phyloP scores from a whole-genome alignment of 345 rosid genomes.

The Eucalyptus microcorys region DNA sequence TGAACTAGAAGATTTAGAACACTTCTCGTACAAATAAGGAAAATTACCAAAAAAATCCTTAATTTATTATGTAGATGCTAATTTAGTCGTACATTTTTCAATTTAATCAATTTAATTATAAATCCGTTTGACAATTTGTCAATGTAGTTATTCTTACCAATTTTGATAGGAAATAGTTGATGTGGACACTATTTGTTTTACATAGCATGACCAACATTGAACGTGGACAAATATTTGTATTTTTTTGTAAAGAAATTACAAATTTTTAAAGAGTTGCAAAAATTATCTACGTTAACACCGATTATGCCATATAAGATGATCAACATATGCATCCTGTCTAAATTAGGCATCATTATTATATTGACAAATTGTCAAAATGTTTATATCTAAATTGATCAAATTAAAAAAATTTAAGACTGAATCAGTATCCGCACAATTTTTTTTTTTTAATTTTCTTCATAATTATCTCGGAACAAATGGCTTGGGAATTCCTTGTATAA shows the following conservation, averaged over 20 bases:
- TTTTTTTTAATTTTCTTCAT: neutral
- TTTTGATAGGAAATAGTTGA: neutral
- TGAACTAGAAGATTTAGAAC: neutral
- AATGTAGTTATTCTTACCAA: neutral
- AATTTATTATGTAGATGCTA: neutral
- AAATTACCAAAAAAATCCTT: neutral
- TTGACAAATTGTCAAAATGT: neutral
- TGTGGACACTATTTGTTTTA: rapidly evolving
- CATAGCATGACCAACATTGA: rapidly evolving
- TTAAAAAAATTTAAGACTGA: neutral
- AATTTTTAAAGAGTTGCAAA: neutral
- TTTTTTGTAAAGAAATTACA: neutral
- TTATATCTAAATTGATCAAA: neutral
- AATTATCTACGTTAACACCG: rapidly evolving
- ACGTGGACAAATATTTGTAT: neutral
- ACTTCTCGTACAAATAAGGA: neutral
- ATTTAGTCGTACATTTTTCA: rapidly evolving
- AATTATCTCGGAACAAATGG: neutral
- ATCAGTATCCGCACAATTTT: neutral
- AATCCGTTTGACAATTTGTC: rapidly evolving
- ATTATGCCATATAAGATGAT: neutral
- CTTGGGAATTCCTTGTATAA: neutral
- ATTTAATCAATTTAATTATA: neutral
- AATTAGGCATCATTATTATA: neutral
- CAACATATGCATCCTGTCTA: rapidly evolving